Percentiles rank a stretch among this genome's conserved stretches.
Evolutionary conservation across 2,329 filamentous ascomycete genomes (phyloP).

Genomic region (Cladosporium sp.): DNA sequence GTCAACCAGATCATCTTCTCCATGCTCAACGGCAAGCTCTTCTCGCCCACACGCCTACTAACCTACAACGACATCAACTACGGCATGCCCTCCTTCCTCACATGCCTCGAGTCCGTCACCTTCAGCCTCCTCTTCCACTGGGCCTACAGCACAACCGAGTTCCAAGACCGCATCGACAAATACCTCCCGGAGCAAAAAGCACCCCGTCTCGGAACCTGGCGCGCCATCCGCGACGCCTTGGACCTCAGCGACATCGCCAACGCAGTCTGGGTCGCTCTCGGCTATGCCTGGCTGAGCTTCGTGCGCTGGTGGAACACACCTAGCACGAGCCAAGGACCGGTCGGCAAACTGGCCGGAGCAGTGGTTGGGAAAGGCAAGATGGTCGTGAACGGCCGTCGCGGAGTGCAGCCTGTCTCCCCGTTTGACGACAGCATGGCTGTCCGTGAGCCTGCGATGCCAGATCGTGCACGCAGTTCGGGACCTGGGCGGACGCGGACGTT

Average conservation of each 20-base stretch:
- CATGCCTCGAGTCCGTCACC: conserved; percentile 16
- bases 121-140: conserved; percentile 20
- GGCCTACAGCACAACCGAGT: conserved; percentile 17
- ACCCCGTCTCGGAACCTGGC: conserved; percentile 13
- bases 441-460: conserved; percentile 10
- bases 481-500: conserved; percentile 13
- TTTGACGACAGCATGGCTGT: conserved; percentile 11
- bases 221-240: conserved; percentile 16
- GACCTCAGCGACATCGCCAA: conserved; percentile 18
- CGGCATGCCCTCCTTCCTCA: conserved; percentile 18
- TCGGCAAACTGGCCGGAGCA: background rate
- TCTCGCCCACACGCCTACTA: conserved; percentile 12
- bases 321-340: background rate
- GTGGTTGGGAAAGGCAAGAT: background rate
- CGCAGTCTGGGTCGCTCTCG: conserved; percentile 14
- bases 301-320: conserved; percentile 11
- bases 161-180: conserved; percentile 14
- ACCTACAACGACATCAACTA: conserved; percentile 23
- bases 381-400: background rate
- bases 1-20: conserved; percentile 16
- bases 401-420: conserved; percentile 6
- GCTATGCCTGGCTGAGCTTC: conserved; percentile 11
- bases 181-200: conserved; percentile 10
- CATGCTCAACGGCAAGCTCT: conserved; percentile 20
- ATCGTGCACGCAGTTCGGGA: conserved; percentile 13